Percentiles rank a stretch among this genome's conserved stretches.
phyloP scores from a whole-genome alignment of 73 alveolate species.

The Paramecium sexaurelia region DNA sequence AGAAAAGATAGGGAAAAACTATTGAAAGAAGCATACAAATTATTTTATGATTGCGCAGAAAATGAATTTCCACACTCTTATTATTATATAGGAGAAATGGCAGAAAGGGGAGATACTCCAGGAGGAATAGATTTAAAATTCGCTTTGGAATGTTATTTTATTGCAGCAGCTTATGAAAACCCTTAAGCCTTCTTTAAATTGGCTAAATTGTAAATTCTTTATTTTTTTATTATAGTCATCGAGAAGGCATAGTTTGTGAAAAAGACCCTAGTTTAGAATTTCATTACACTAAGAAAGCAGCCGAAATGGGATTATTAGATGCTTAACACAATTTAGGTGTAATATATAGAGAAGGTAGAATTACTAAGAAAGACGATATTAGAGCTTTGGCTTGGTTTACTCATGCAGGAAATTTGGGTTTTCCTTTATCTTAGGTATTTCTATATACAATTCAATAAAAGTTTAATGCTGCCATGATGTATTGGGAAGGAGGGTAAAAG shows the following conservation, averaged over 20 bases:
- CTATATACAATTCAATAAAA: neutral
- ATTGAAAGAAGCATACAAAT: constrained; percentile 61
- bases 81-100: constrained; percentile 60
- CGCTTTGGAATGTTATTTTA: constrained; percentile 54
- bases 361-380: constrained; percentile 24
- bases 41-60: constrained; percentile 37
- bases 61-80: constrained; percentile 58
- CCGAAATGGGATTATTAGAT: constrained; percentile 58
- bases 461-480: constrained; percentile 68
- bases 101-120: constrained; percentile 62
- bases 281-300: constrained; percentile 58
- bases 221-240: constrained; percentile 7
- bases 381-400: constrained; percentile 70
- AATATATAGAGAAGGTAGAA: constrained; percentile 43
- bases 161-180: constrained; percentile 59
- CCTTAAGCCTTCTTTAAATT: constrained; percentile 57
- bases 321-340: constrained; percentile 65
- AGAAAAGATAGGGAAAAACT: constrained; percentile 51
- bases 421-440: constrained; percentile 54
- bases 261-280: constrained; percentile 43
- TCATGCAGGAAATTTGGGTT: constrained; percentile 63
- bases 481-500: constrained; percentile 63
- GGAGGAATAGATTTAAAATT: constrained; percentile 64
- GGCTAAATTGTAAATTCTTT: neutral
- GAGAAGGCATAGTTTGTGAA: constrained; percentile 58